A percentile compares a stretch with the other conserved stretches of the same genome.
These are phyloP conservation scores for Dunaliella primolecta DNA, from an alignment of 139 green algal genomes.

Conservation along the genomic window DNA sequence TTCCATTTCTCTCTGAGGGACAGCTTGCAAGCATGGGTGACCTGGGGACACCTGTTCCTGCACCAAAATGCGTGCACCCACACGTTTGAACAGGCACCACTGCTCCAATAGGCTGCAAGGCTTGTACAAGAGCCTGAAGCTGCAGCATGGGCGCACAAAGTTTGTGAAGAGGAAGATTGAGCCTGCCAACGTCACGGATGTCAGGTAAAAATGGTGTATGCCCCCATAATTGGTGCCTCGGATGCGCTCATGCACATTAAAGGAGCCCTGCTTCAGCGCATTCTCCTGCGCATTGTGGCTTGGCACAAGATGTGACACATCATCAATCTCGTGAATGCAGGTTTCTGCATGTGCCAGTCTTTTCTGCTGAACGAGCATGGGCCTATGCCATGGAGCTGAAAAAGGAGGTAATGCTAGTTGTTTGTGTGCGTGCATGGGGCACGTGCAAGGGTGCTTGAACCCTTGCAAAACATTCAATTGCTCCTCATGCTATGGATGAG, in stretches of 20 bases:
- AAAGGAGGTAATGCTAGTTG: conserved; percentile 45
- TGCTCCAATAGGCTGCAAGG: conserved; percentile 71
- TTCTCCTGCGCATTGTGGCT: background rate
- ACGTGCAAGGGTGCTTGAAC: too few relatives aligned
- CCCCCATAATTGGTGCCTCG: background rate
- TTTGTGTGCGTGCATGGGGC: background rate
- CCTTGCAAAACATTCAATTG: too few relatives aligned
- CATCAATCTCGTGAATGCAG: too few relatives aligned
- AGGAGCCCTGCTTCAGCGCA: background rate
- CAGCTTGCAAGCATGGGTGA: background rate
- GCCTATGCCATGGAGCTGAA: conserved; percentile 88
- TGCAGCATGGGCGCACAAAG: conserved; percentile 81
- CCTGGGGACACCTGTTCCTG: background rate
- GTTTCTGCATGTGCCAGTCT: conserved; percentile 80
- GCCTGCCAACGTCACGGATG: conserved; percentile 58
- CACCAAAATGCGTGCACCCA: too few relatives aligned
- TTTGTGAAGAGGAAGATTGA: conserved; percentile 82
- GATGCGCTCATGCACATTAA: background rate
- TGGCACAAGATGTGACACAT: too few relatives aligned
- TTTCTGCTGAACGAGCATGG: conserved; percentile 86
- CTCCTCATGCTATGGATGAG: too few relatives aligned
- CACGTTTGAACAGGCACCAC: conserved; percentile 68
- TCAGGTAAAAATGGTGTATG: conserved; percentile 56
- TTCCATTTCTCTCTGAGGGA: background rate
- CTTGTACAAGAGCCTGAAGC: conserved; percentile 78